Conservation (phyloP, 345 rosid genomes). For the Eucalyptus viminalis region DNA sequence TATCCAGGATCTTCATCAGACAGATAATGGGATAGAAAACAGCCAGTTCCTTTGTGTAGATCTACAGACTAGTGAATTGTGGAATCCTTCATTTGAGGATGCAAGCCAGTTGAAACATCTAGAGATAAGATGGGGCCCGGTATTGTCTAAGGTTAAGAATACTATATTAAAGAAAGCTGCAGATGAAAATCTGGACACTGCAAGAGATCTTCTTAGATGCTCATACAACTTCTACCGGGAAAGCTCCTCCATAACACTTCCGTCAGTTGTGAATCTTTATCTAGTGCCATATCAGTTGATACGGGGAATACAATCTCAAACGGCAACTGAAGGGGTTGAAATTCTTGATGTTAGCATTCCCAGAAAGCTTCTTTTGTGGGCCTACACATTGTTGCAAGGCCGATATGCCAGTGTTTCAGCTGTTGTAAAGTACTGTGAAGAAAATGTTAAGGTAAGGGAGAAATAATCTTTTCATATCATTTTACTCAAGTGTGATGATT, state of each 20-base stretch:
- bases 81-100: conserved; percentile 68
- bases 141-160: conserved; percentile 57
- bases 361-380: conserved; percentile 95
- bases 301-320: conserved; percentile 23
- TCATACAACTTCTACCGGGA: conserved; percentile 79
- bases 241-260: conserved; percentile 54
- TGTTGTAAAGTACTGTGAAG: conserved; percentile 85
- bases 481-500: neutral
- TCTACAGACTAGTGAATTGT: conserved; percentile 50
- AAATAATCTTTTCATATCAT: neutral
- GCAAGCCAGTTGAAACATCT: conserved; percentile 35
- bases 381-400: conserved; percentile 66
- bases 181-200: conserved; percentile 57
- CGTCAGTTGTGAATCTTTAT: conserved; percentile 57
- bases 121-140: conserved; percentile 59
- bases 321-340: conserved; percentile 62
- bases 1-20: conserved; percentile 14
- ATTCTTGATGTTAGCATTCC: conserved; percentile 76
- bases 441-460: conserved; percentile 61
- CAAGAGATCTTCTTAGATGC: conserved; percentile 59
- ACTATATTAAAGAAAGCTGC: conserved; percentile 41
- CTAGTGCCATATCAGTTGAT: conserved; percentile 39
- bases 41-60: conserved; percentile 60
- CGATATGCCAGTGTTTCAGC: conserved; percentile 58
- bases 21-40: conserved; percentile 29